Evolutionary conservation across 495 filamentous ascomycete genomes (phyloP), one percentile per base, ranked within the genome.

Genomic region (Mytilinidion resinicola): DNA sequence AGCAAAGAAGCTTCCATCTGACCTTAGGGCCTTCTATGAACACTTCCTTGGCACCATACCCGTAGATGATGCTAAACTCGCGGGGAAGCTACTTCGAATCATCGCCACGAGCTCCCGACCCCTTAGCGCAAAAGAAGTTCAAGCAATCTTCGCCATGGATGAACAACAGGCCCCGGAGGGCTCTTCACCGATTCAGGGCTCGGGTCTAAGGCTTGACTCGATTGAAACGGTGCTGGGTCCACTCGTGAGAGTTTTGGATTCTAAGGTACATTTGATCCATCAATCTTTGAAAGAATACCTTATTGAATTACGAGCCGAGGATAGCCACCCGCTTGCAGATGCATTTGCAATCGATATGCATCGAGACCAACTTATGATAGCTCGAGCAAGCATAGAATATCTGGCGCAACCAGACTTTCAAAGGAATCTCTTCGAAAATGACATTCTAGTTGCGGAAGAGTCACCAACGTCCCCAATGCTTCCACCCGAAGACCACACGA

Each of bases 261-360:
- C 60, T 10, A 53, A 50, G 35, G 51, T 62, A n/a, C 50, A 49
- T 12, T 49, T 62, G 11, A 53, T 62, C 9, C 60, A 62, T 42
- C 60, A 62, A 36, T 57, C 60, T 43, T 49, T 35, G 19, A 62
- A 62, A 50, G 55, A 62, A 9, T 62, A 35, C 19, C 38, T 62
- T 12, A 19, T 21, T 21, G 50, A 62, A 11, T n/a, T 47, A 33
- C 39, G 39, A 25, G 44, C 34, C n/a, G 39, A 11, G 17, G 54
- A 54, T 4, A 14, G 47, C 39, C 34, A 58, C 25, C 37, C 51
- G 4, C 52, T 50, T 11, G 25, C 51, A 1, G 47, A 19, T 7
- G 33, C 9, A 0, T 47, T 57, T 25, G 54, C 10, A 9, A 30
- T 62, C 15, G 15, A 48, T 53, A 19, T 25, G 11, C 6, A 14